A percentile compares a stretch with the other conserved stretches of the same genome.
Evolutionary conservation across 768 basidiomycete genomes (phyloP).

Genomic region (Omphalotus guepiniiformis): DNA sequence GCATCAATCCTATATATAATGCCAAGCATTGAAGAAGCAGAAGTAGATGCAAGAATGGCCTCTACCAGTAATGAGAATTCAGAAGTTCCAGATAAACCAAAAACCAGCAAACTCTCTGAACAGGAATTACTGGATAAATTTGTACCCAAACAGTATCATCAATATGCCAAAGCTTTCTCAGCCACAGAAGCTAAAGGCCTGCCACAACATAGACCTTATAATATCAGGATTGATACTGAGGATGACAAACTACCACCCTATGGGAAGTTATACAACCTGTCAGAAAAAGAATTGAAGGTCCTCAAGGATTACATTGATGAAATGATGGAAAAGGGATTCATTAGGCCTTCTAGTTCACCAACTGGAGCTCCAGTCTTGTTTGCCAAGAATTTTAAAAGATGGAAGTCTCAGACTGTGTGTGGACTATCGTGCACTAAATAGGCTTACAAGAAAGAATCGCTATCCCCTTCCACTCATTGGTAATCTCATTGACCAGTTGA

Average conservation of each 20-base stretch:
- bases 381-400: slow-evolving; percentile 22
- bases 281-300: not conserved
- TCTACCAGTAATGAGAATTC: too few relatives aligned
- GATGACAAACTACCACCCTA: not conserved
- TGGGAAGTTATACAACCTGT: not conserved
- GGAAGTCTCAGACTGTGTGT: slow-evolving; percentile 12
- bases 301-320: not conserved
- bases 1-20: too few relatives aligned
- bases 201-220: not conserved
- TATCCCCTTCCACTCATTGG: slow-evolving; percentile 32
- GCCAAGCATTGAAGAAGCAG: too few relatives aligned
- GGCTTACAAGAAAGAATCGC: slow-evolving; percentile 25
- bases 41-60: too few relatives aligned
- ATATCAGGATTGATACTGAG: not conserved
- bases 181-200: not conserved
- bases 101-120: too few relatives aligned
- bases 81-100: too few relatives aligned
- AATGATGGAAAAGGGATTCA: slow-evolving; percentile 1
- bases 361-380: slow-evolving; percentile 18
- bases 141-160: not conserved
- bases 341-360: not conserved
- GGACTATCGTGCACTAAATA: slow-evolving; percentile 25
- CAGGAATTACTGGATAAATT: not conserved
- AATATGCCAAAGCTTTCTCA: not conserved
- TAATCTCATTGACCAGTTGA: slow-evolving; percentile 26